These are phyloP conservation scores for Candolleomyces eurysporus DNA, from an alignment of 768 basidiomycete species.

Conservation along the genomic window DNA sequence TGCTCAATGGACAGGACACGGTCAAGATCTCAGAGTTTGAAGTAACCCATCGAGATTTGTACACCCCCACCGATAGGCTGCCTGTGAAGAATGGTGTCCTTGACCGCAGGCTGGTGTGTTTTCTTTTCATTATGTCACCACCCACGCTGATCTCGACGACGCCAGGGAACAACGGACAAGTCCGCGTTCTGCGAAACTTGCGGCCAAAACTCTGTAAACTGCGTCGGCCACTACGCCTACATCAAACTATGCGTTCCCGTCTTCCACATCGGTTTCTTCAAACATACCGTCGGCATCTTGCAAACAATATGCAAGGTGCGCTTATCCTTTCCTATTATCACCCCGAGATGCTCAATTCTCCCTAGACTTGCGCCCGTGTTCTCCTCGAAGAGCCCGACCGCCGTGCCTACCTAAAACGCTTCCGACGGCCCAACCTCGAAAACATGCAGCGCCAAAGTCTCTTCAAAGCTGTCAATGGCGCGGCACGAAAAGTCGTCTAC, in stretches of 20 bases:
- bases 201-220: constrained; percentile 86
- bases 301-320: constrained; percentile 96
- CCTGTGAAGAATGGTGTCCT: constrained; percentile 92
- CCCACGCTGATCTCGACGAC: background rate
- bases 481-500: constrained; percentile 86
- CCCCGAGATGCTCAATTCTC: background rate
- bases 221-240: constrained; percentile 98
- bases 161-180: constrained; percentile 93
- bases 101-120: constrained; percentile 81
- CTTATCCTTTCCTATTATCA: background rate
- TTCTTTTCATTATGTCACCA: background rate
- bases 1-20: constrained; percentile 91
- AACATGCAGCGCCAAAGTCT: constrained; percentile 85
- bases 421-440: constrained; percentile 87
- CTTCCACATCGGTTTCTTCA: constrained; percentile 98
- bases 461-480: constrained; percentile 80
- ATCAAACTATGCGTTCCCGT: constrained; percentile 96
- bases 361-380: constrained; percentile 86
- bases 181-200: constrained; percentile 92
- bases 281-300: constrained; percentile 88
- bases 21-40: constrained; percentile 96
- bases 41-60: constrained; percentile 89
- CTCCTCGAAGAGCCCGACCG: constrained; percentile 87
- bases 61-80: constrained; percentile 76
- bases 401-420: constrained; percentile 80